These are phyloP conservation scores for Mucor velutinosus DNA, from an alignment of 371 early-diverging fungal species.

Conservation along the genomic window DNA sequence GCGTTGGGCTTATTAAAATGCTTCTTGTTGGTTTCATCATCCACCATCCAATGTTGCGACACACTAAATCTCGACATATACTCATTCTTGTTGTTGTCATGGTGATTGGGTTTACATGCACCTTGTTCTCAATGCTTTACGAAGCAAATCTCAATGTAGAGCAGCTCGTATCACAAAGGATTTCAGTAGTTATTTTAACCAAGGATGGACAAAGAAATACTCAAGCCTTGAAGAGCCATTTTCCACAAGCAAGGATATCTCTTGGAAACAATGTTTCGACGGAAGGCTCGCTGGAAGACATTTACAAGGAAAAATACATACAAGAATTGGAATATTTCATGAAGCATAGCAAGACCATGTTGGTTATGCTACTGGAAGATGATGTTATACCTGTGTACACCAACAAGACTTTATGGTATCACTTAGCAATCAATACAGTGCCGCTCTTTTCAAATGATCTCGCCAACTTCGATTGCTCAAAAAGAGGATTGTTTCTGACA, in stretches of 20 bases:
- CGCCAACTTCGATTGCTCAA: slow-evolving; percentile 16
- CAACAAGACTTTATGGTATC: slow-evolving; percentile 5
- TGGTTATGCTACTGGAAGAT: slow-evolving; percentile 15
- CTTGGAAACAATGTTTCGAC: not conserved
- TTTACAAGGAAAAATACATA: slow-evolving; percentile 12
- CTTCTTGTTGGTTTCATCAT: not conserved
- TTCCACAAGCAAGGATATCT: not conserved
- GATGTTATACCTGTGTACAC: slow-evolving; percentile 7
- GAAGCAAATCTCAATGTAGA: slow-evolving; percentile 2
- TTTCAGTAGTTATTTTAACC: not conserved
- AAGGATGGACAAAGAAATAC: slow-evolving; percentile 7
- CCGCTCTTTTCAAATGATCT: slow-evolving; percentile 11
- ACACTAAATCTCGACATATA: not conserved
- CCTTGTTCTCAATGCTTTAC: not conserved
- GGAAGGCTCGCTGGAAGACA: not conserved
- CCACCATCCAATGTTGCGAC: not conserved
- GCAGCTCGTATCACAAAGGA: not conserved
- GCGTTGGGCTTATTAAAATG: not conserved
- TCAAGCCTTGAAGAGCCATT: not conserved
- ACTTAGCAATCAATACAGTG: slow-evolving; percentile 7
- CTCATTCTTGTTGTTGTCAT: not conserved
- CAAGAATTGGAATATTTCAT: slow-evolving; percentile 7
- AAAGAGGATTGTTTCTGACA: not conserved
- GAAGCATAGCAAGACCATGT: not conserved
- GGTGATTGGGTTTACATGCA: not conserved